phyloP scores from a whole-genome alignment of 768 basidiomycete genomes.

The Inosperma sp. region DNA sequence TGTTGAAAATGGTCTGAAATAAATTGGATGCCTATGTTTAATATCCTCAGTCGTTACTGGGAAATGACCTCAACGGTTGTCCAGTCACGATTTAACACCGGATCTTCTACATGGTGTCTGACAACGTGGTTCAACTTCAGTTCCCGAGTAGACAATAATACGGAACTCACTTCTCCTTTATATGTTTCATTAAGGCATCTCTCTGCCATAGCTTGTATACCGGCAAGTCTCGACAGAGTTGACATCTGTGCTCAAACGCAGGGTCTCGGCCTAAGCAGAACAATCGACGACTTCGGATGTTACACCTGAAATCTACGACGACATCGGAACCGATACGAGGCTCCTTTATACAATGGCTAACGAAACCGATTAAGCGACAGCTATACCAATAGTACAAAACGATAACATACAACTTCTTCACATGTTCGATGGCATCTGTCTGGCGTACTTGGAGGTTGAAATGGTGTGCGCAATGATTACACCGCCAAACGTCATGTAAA shows the following conservation, averaged over 20 bases:
- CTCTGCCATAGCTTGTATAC: constrained; percentile 21
- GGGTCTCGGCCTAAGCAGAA: constrained; percentile 20
- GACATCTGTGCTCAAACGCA: constrained; percentile 17
- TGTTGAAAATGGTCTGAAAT: too few relatives aligned
- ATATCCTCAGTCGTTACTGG: neutral
- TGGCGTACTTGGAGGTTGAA: constrained; percentile 11
- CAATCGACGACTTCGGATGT: constrained; percentile 13
- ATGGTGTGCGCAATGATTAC: constrained; percentile 21
- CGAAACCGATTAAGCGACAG: neutral
- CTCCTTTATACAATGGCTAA: constrained; percentile 16
- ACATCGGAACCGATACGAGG: constrained; percentile 18
- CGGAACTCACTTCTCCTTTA: constrained; percentile 16
- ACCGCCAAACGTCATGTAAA: constrained; percentile 18
- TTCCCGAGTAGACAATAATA: neutral
- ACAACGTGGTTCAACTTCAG: neutral
- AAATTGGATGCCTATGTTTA: neutral
- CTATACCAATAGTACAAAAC: neutral
- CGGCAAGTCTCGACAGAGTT: constrained; percentile 15
- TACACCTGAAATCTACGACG: constrained; percentile 10
- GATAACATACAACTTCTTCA: constrained; percentile 15
- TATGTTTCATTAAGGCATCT: constrained; percentile 15
- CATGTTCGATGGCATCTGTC: constrained; percentile 13
- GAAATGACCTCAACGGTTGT: constrained; percentile 14
- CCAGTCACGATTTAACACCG: constrained; percentile 18
- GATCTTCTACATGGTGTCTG: constrained; percentile 17